Evolutionary conservation across 305 asterid genomes (phyloP), one percentile per base, ranked within the genome.

Genomic region (Fraxinus nigra): DNA sequence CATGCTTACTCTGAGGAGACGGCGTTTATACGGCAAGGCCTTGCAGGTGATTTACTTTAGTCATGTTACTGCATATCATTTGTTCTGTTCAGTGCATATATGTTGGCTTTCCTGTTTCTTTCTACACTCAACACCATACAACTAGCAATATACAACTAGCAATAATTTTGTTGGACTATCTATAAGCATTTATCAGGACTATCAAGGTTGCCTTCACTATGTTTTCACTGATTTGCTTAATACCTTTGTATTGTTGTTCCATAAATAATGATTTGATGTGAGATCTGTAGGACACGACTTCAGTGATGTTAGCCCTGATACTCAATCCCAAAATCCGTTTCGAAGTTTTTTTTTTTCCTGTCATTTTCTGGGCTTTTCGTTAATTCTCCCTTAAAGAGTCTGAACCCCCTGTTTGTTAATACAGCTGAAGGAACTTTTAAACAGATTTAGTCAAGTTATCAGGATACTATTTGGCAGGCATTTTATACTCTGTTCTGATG

Each of bases 11-110:
- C 90, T 94, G 72, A 90, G 94, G 70, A 92, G 69, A 63, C 86
- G 95, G 10, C 82, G 81, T 43, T 48, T 96, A 89, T 92, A 74
- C 69, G 84, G 80, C 77, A 92, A 85, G 88, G 98, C 98, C 80
- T 86, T 94, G 87, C 94, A 93, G 99, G 98, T 96, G 82, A 81
- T 61, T 77, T 72, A 33, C 43, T 72, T 65, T 65, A 69, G 65
- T 54, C 18, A 40, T 84, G 48, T 65, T 76, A 30, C 65, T 34
- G 7, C 84, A 43, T 67, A 43, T 70, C 18, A 3, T 26, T 37
- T 28, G 72, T 76, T 22, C 73, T 70, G 61, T 24, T 79, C 78
- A n/a, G 56, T 38, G 56, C 70, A 40, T 48, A 33, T 24, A 24
- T 76, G 14, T 59, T 46, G 73, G 13, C 18, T 69, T 34, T 34